Evolutionary conservation across 1,284 basidiomycete genomes (phyloP), one percentile per base, ranked within the genome.

Genomic region (Wallemia hederae): DNA sequence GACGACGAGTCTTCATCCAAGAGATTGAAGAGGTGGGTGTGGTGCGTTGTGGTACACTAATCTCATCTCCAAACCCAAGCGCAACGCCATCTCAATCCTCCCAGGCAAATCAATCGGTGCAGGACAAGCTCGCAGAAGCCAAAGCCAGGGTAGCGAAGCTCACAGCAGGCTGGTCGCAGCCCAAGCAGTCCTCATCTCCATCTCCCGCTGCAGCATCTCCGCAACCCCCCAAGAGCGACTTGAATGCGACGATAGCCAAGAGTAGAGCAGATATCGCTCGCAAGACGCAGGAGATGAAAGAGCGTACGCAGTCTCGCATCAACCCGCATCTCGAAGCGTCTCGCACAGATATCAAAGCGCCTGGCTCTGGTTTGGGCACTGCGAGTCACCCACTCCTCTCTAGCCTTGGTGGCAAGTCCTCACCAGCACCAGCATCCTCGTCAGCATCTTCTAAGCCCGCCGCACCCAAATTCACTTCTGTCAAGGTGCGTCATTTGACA

Each of bases 381-480:
- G 81, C 85, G 1, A 84, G 86, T 0, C 89, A 92, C 70, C 89
- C 89, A 2, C 74, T 91, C 25, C 71, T 91, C 25, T 76, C 90
- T 63, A 84, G 85, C 61, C 77, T 76, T 11, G n/a, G n/a, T n/a
- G n/a, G n/a, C n/a, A n/a, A n/a, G 3, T 17, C 14, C n/a, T 14
- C 14, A 17, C 56, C 34, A 34, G 58, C 61, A 1, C 60, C 62
- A 1, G 27, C 58, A 19, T 57, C 17, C 24, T 60, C 61, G 17
- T 15, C 25, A 9, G 56, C 56, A 19, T 55, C 59, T 2, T 59
- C 59, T 39, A 91, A 89, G 69, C 86, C 90, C 7, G 94, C 94
- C 88, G 86, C 89, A 64, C 90, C 90, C 60, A 96, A 94, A 70
- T 96, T 94, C 70, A 84, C 88, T 0, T 87, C 86, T 2, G 89